Percentiles rank a stretch among this genome's conserved stretches.
These are phyloP conservation scores for Penicillium verhagenii DNA, from an alignment of 495 filamentous ascomycete species.

Conservation along the genomic window DNA sequence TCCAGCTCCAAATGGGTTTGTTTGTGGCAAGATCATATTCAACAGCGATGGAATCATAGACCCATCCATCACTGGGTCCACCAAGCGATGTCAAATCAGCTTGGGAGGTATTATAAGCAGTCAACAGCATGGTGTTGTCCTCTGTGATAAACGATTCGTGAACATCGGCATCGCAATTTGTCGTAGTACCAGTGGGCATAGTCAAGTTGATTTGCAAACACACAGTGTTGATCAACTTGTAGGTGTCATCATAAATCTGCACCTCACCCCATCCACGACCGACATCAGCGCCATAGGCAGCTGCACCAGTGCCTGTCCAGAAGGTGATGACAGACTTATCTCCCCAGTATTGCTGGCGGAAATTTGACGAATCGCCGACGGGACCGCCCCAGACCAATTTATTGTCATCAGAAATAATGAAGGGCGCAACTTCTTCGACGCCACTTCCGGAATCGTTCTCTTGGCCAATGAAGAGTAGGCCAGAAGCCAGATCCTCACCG, in stretches of 20 bases:
- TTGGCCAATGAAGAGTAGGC: constrained; percentile 21
- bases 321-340: constrained; percentile 7
- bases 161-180: constrained; percentile 19
- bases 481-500: constrained; percentile 16
- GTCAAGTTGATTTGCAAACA: constrained; percentile 14
- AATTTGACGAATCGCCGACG: constrained; percentile 3
- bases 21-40: constrained; percentile 40
- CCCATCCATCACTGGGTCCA: constrained; percentile 35
- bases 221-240: constrained; percentile 34
- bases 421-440: constrained; percentile 12
- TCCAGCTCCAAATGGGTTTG: constrained; percentile 29
- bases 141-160: constrained; percentile 40
- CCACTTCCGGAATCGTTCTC: background rate
- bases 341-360: constrained; percentile 5
- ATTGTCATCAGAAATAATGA: constrained; percentile 16
- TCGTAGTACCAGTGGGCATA: background rate
- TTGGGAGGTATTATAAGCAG: constrained; percentile 42
- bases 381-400: constrained; percentile 26
- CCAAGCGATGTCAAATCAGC: constrained; percentile 37
- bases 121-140: constrained; percentile 48
- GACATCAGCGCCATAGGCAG: constrained; percentile 4
- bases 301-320: constrained; percentile 7
- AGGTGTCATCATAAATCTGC: constrained; percentile 38
- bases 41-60: constrained; percentile 43
- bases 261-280: constrained; percentile 29